Evolutionary conservation across 2,329 filamentous ascomycete genomes (phyloP).

Genomic region (Xylariaceae sp.): DNA sequence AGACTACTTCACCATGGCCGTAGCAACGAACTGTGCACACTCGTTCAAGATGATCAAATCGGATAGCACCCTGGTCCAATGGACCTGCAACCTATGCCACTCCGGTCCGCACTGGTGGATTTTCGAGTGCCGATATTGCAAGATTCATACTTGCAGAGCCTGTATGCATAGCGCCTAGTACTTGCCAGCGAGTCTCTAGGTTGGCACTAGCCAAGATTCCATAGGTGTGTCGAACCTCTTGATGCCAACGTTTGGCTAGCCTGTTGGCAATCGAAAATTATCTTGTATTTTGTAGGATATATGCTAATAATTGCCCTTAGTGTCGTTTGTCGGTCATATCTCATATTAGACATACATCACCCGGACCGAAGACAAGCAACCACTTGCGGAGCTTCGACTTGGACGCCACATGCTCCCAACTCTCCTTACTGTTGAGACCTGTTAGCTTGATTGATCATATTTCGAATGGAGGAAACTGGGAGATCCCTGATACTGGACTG

Average conservation of each 20-base stretch:
- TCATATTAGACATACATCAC: background rate
- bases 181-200: background rate
- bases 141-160: constrained; percentile 67
- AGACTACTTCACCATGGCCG: constrained; percentile 51
- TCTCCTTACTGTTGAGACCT: constrained; percentile 3
- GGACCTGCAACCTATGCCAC: constrained; percentile 69
- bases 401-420: constrained; percentile 13
- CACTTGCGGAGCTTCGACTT: background rate
- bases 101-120: constrained; percentile 72
- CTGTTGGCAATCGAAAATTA: too few relatives aligned
- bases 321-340: background rate
- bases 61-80: constrained; percentile 69
- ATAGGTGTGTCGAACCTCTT: constrained; percentile 11
- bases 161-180: constrained; percentile 57
- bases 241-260: background rate
- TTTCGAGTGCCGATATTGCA: constrained; percentile 73
- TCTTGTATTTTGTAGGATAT: too few relatives aligned
- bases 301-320: constrained; percentile 16
- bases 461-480: constrained; percentile 7
- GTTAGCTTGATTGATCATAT: constrained; percentile 26
- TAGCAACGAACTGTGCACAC: constrained; percentile 65
- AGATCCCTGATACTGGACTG: constrained; percentile 17
- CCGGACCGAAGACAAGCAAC: background rate
- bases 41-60: constrained; percentile 72
- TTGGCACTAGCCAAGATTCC: background rate